Evolutionary conservation across 1,284 basidiomycete genomes (phyloP), one percentile per base, ranked within the genome.

Genomic region (Cryptococcus sp.): DNA sequence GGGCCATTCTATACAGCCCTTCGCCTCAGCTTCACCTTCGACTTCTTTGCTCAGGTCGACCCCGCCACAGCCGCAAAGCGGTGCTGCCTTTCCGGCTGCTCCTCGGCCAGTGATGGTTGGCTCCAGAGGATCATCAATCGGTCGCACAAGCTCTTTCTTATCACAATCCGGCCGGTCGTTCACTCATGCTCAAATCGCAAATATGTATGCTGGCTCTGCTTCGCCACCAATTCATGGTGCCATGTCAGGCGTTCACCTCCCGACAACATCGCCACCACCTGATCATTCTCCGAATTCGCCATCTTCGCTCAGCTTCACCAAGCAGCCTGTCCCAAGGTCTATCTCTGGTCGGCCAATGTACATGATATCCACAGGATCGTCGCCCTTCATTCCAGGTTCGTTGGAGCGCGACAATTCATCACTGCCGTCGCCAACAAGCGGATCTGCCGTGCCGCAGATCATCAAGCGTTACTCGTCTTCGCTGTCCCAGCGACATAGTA

Each of bases 141-240:
- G 72, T 0, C 67, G 78, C 10, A 75, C 73, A 11, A 70, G 68
- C 47, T 74, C 72, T 2, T 78, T 77, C 64, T 65, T 79, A 13
- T 78, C 76, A 0, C 74, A 76, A 54, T 78, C 76, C 2, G 76
- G 78, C 3, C 66, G 78, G 30, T 78, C 76, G 0, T 74, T 76
- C 62, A 74, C 73, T 38, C 78, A 77, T 48, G 71, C 74, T n/a
- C 76, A 76, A 60, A 55, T 72, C n/a, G 68, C 76, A 20, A 67
- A 71, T 56, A 67, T 72, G 68, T 58, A 64, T 47, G 58, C 54
- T 35, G 59, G 60, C 11, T 64, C 69, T 25, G 62, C 61, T 13
- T 72, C 63, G 30, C 67, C 68, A 15, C 68, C 67, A 10, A 55
- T 67, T 22, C 60, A 57, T 19, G 69, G 66, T 11, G 62, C 50